phyloP scores from a whole-genome alignment of 805 yeast genomes.

The Candida ipomoeae region DNA sequence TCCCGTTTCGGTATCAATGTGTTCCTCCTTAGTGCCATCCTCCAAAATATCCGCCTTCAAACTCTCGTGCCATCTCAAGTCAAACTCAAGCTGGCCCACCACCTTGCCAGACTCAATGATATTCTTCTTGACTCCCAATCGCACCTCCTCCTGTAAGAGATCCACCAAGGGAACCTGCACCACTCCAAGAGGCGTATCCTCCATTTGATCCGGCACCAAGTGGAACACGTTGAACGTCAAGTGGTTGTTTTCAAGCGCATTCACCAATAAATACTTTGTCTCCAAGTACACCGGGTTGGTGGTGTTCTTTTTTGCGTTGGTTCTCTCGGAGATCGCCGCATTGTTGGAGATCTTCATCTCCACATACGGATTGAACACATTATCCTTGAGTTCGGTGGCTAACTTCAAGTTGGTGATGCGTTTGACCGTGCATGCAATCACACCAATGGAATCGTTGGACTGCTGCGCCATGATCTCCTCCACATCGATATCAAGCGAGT shows the following conservation, averaged over 20 bases:
- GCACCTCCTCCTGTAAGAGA: constrained; percentile 51
- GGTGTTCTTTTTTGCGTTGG: constrained; percentile 54
- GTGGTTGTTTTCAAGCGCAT: constrained; percentile 49
- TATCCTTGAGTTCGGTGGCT: constrained; percentile 36
- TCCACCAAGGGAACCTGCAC: constrained; percentile 55
- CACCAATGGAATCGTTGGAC: constrained; percentile 66
- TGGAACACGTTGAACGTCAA: constrained; percentile 53
- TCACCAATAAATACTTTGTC: constrained; percentile 56
- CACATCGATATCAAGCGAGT: constrained; percentile 69
- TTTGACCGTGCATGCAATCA: constrained; percentile 58
- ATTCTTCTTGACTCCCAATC: constrained; percentile 41
- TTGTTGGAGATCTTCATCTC: constrained; percentile 35
- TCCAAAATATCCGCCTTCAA: constrained; percentile 41
- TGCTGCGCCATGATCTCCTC: constrained; percentile 64
- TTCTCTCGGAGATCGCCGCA: constrained; percentile 44
- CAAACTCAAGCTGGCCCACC: constrained; percentile 59
- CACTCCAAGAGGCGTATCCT: constrained; percentile 46
- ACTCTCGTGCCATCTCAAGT: constrained; percentile 48
- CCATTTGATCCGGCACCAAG: constrained; percentile 49
- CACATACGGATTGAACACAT: constrained; percentile 54
- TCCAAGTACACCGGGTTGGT: constrained; percentile 65
- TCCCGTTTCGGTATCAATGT: constrained; percentile 67
- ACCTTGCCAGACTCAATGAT: constrained; percentile 47
- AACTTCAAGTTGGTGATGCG: constrained; percentile 48
- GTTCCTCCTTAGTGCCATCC: constrained; percentile 47